These are phyloP conservation scores for Tardiomyces blankii DNA, from an alignment of 1,139 yeast species.

Conservation along the genomic window DNA sequence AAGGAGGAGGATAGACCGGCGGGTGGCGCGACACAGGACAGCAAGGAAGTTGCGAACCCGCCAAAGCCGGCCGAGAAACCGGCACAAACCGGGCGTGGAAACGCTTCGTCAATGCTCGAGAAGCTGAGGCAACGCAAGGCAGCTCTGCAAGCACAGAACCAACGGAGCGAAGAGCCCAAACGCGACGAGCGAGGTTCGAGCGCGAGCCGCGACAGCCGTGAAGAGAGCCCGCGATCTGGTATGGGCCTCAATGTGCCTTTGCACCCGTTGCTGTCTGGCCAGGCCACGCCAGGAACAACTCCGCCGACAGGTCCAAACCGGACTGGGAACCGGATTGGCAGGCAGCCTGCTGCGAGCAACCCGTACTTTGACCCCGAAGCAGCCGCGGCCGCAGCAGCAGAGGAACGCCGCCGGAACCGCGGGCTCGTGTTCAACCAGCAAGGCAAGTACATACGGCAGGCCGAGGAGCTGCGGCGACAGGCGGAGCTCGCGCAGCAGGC, in stretches of 20 bases:
- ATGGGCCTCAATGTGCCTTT: neutral
- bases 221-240: neutral
- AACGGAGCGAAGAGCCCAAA: neutral
- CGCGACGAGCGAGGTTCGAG: neutral
- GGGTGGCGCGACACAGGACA: too few species aligned
- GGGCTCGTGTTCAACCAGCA: slow-evolving; percentile 41
- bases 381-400: slow-evolving; percentile 14
- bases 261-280: slow-evolving; percentile 45
- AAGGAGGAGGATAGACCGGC: neutral
- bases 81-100: too few species aligned
- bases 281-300: slow-evolving; percentile 3
- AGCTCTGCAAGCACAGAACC: slow-evolving; percentile 1
- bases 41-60: too few species aligned
- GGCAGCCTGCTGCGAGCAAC: slow-evolving; percentile 37
- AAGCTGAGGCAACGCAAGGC: neutral
- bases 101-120: neutral
- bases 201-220: too few species aligned
- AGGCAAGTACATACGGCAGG: slow-evolving; percentile 39
- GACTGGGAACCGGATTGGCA: too few species aligned
- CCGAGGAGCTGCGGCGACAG: slow-evolving; percentile 1
- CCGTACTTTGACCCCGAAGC: slow-evolving; percentile 47
- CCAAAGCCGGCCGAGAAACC: too few species aligned
- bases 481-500: slow-evolving; percentile 1
- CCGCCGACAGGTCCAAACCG: too few species aligned
- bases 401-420: slow-evolving; percentile 18